phyloP scores from a whole-genome alignment of 108 stramenopile genomes.

The Cyclostephanos tholiformis region DNA sequence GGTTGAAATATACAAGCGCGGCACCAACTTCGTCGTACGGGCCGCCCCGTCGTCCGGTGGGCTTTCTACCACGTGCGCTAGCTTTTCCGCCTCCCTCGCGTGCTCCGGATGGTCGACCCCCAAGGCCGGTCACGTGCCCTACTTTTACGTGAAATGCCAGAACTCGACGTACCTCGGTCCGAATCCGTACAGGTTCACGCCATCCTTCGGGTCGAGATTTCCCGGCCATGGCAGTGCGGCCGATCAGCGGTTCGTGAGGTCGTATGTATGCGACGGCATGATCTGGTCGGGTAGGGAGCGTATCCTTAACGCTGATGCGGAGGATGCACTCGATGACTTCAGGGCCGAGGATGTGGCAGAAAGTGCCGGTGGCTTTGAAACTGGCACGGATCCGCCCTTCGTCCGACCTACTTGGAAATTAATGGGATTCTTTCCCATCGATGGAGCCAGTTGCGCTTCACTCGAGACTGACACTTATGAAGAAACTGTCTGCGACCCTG shows the following conservation, averaged over 20 bases:
- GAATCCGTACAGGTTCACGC: constrained; percentile 25
- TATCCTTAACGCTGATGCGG: too few species aligned
- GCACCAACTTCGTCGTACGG: constrained; percentile 8
- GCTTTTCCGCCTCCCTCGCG: constrained; percentile 2
- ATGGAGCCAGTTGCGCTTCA: constrained; percentile 2
- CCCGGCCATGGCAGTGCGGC: constrained; percentile 3
- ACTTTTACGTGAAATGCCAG: constrained; percentile 22
- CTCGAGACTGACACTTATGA: background rate
- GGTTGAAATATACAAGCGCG: constrained; percentile 6
- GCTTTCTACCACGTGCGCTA: constrained; percentile 3
- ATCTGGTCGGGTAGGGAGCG: background rate
- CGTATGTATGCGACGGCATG: constrained; percentile 25
- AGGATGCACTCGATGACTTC: too few species aligned
- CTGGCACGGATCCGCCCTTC: background rate
- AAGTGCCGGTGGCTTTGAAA: too few species aligned
- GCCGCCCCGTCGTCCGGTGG: constrained; percentile 10
- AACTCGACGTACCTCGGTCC: constrained; percentile 23
- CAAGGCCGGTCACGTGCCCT: constrained; percentile 3
- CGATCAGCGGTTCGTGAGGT: background rate
- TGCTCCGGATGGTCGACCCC: constrained; percentile 29
- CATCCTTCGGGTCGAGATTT: constrained; percentile 23
- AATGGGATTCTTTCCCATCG: constrained; percentile 22
- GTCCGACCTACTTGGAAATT: constrained; percentile 26
- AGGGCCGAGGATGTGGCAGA: too few species aligned
- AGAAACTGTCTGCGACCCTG: constrained; percentile 10